These are phyloP conservation scores for Hymenotorrendiella dingleyae DNA, from an alignment of 2,329 filamentous ascomycete genomes.

Conservation along the genomic window DNA sequence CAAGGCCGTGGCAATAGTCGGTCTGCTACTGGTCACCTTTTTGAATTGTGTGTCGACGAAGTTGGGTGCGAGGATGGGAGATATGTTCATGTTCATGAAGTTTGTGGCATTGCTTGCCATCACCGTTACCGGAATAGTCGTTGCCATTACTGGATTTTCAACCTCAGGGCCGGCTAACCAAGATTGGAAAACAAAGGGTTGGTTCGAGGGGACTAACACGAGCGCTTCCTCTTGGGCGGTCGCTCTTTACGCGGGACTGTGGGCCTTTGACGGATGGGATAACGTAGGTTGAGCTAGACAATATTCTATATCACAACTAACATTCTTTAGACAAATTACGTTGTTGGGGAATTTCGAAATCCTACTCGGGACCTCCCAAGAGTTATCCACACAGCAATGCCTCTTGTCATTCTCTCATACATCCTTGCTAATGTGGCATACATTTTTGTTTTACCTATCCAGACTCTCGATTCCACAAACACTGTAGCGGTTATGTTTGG, in stretches of 20 bases:
- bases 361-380: conserved; percentile 83
- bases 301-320: conserved; percentile 21
- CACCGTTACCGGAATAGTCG: conserved; percentile 81
- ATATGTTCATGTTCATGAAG: conserved; percentile 95
- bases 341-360: conserved; percentile 94
- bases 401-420: conserved; percentile 85
- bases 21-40: conserved; percentile 69
- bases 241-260: conserved; percentile 88
- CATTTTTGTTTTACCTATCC: conserved; percentile 82
- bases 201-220: conserved; percentile 81
- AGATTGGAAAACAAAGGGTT: conserved; percentile 81
- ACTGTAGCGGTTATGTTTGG: conserved; percentile 96
- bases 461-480: conserved; percentile 78
- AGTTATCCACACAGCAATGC: conserved; percentile 95
- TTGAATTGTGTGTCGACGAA: conserved; percentile 90
- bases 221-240: conserved; percentile 86
- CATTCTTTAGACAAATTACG: conserved; percentile 76
- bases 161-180: conserved; percentile 67
- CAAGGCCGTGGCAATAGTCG: conserved; percentile 77
- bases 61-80: conserved; percentile 79
- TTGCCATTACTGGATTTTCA: conserved; percentile 79
- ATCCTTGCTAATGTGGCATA: conserved; percentile 89
- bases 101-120: conserved; percentile 85
- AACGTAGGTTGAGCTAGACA: conserved; percentile 59
- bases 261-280: conserved; percentile 99